Percentiles rank a stretch among this genome's conserved stretches.
Evolutionary conservation across 169 alveolate species (phyloP).

Genomic region (Plasmodium berghei): DNA sequence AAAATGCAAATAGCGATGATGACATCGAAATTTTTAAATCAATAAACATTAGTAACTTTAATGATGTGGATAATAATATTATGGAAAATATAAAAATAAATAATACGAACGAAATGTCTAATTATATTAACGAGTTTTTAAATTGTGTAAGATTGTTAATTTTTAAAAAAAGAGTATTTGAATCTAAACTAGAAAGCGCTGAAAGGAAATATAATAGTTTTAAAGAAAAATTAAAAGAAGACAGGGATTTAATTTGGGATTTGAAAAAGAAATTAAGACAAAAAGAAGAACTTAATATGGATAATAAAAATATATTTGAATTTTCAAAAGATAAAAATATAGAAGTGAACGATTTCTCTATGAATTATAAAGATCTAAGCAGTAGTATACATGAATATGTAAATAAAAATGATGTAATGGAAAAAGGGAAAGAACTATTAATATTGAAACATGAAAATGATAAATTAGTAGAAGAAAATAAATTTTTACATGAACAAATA

Average conservation of each 20-base stretch:
- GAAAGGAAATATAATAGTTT: conserved; percentile 46
- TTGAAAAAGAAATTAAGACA: conserved; percentile 68
- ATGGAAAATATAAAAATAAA: conserved; percentile 11
- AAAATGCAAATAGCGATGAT: neutral
- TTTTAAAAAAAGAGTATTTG: conserved; percentile 51
- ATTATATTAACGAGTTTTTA: conserved; percentile 50
- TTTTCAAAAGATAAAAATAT: neutral
- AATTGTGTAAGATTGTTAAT: conserved; percentile 45
- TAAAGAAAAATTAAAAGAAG: conserved; percentile 67
- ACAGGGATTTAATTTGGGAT: conserved; percentile 52
- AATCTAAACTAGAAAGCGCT: conserved; percentile 52
- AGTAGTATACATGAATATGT: conserved; percentile 8
- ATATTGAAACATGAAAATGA: conserved; percentile 59
- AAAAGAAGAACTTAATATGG: conserved; percentile 22
- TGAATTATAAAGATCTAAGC: conserved; percentile 51
- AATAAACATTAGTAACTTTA: neutral
- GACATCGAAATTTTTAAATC: conserved; percentile 6
- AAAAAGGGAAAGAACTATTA: conserved; percentile 12
- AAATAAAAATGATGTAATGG: conserved; percentile 12
- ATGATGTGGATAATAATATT: neutral
- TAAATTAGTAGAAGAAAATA: conserved; percentile 65
- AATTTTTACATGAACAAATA: conserved; percentile 51
- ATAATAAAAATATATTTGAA: neutral
- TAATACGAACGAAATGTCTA: conserved; percentile 37
- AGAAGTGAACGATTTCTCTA: neutral